These are phyloP conservation scores for Sphaerulina musiva DNA, from an alignment of 2,329 filamentous ascomycete species.

Conservation along the genomic window DNA sequence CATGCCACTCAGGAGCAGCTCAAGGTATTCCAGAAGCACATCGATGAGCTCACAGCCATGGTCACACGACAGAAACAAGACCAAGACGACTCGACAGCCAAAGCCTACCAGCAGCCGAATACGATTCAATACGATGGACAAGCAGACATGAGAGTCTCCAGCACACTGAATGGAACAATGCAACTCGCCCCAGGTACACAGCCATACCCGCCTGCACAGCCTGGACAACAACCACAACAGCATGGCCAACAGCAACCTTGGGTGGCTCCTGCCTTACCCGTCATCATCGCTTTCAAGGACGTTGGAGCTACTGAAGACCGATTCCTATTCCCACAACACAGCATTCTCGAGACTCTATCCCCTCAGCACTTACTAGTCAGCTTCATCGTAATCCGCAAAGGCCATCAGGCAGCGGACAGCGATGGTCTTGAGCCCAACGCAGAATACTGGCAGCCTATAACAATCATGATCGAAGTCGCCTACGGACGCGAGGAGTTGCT, in stretches of 20 bases:
- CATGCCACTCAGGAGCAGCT: conserved; percentile 65
- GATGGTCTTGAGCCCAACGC: conserved; percentile 37
- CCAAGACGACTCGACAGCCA: conserved; percentile 18
- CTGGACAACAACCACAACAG: conserved; percentile 2
- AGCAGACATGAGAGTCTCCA: conserved; percentile 6
- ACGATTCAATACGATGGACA: conserved; percentile 24
- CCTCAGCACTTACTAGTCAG: conserved; percentile 58
- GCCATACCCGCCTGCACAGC: conserved; percentile 10
- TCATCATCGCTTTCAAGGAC: conserved; percentile 59
- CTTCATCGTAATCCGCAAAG: conserved; percentile 70
- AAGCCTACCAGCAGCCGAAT: conserved; percentile 13
- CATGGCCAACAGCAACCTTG: conserved; percentile 25
- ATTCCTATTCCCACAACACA: conserved; percentile 72
- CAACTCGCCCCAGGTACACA: conserved; percentile 9
- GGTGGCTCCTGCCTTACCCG: conserved; percentile 45
- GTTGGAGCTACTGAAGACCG: conserved; percentile 61
- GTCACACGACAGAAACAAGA: conserved; percentile 38
- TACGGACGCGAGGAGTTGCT: conserved; percentile 48
- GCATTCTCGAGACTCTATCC: conserved; percentile 62
- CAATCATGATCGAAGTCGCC: conserved; percentile 49
- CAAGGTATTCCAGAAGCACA: conserved; percentile 70
- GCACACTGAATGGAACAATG: conserved; percentile 2
- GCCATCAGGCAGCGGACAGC: conserved; percentile 48
- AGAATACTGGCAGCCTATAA: conserved; percentile 75
- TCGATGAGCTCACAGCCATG: conserved; percentile 64